Evolutionary conservation across 345 rosid genomes (phyloP), one percentile per base, ranked within the genome.

Genomic region (Pelargonium nanum): DNA sequence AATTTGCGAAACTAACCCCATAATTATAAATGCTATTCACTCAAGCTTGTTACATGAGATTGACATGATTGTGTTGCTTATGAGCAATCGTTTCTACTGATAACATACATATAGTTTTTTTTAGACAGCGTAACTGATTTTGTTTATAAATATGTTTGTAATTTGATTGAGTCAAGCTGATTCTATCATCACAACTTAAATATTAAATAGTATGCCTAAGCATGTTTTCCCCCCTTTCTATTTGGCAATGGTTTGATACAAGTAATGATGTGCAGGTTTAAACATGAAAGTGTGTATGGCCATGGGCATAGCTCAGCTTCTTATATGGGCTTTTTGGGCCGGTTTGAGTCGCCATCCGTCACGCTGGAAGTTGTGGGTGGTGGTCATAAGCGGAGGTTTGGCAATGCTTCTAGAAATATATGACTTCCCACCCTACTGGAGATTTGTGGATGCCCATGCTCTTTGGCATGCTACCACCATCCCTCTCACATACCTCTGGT

Each of bases 261-360:
- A 22, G 25, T 55, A 7, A 55, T 12, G 21, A 15, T 26, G 40
- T 30, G 44, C 82, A 92, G 98, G 91, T 54, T 78, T 84, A 67
- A 91, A 92, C 76, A 65, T 71, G 81, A 86, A 86, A 77, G 95
- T 92, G 22, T 80, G 87, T 54, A 57, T 63, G 10, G 82, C 69
- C 16, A 89, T 89, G 80, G 86, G 83, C 60, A 71, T 75, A 24
- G 74, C 79, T 25, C 87, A 85, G 80, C 77, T 92, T 67, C 77
- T 83, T 20, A 72, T 82, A 26, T 89, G 98, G 98, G 95, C 84
- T 19, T 8, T 82, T 48, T 92, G 98, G 96, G 96, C 89, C 2
- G 80, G 85, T 20, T 45, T 75, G 50, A 71, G 79, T 26, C 62
- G 65, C 55, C 96, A 92, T 77, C 96, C 95, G 12, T 85, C 91